Evolutionary conservation across 345 rosid genomes (phyloP).

Genomic region (Cardiospermum halicacabum): DNA sequence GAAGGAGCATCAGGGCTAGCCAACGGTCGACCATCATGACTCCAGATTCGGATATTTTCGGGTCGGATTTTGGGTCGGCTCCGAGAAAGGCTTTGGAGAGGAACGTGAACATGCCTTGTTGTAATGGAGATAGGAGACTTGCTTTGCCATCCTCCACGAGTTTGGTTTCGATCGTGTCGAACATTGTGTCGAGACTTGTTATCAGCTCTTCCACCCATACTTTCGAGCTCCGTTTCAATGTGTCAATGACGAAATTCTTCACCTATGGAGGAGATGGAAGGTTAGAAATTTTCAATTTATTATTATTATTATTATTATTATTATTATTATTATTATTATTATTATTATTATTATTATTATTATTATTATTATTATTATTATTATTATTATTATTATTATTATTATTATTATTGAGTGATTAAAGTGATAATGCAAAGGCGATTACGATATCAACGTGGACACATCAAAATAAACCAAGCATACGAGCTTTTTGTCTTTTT

Average conservation of each 20-base stretch:
- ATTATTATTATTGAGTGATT: too few species aligned
- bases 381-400: too few species aligned
- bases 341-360: too few species aligned
- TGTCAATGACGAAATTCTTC: conserved; percentile 48
- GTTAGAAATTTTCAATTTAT: too few species aligned
- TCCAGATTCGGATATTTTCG: conserved; percentile 46
- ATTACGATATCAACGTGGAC: too few species aligned
- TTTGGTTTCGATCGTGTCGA: conserved; percentile 44
- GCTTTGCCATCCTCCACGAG: conserved; percentile 37
- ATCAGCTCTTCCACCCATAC: conserved; percentile 50
- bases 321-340: too few species aligned
- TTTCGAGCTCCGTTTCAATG: conserved; percentile 64
- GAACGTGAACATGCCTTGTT: conserved; percentile 55
- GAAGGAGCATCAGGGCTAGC: conserved; percentile 68
- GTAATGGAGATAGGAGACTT: conserved; percentile 40
- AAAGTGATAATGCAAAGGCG: too few species aligned
- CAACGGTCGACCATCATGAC: conserved; percentile 45
- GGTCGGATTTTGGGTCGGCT: conserved; percentile 46
- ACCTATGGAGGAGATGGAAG: conserved; percentile 27
- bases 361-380: too few species aligned
- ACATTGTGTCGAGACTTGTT: conserved; percentile 46
- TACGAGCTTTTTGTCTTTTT: too few species aligned
- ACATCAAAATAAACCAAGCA: too few species aligned
- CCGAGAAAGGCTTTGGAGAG: conserved; percentile 51
- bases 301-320: too few species aligned